Evolutionary conservation across 495 filamentous ascomycete species (phyloP), one percentile per base, ranked within the genome.

Genomic region (Lasiosphaeriaceae sp.): DNA sequence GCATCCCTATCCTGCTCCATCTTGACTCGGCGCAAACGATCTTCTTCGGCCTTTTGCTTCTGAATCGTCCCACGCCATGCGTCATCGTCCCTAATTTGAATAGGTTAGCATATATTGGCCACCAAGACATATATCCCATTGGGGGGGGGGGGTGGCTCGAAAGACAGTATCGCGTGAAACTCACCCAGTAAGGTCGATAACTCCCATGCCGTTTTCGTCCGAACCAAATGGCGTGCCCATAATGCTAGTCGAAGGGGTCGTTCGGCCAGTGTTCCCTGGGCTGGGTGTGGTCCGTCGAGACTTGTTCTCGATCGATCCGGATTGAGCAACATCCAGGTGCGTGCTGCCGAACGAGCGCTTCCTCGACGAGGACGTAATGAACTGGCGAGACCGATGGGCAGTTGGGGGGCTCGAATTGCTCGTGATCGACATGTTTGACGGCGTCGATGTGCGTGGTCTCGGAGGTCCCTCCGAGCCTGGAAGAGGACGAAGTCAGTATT

Each of bases 291-390:
- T 61, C 35, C 70, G 62, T 46, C 65, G 58, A 2, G 69, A 74
- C 51, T 74, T 74, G 57, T 50, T 64, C 26, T 54, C 51, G 0
- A 47, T 17, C 19, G 46, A 34, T n/a, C 31, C 52, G 2, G 26
- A 54, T 23, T 34, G 34, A 31, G 35, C 57, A 44, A 47, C 61
- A 34, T 47, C 59, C 44, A 68, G 54, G 50, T 65, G 26, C 19
- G 66, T 55, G 50, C 56, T 67, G 39, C 58, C 63, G 47, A 72
- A 61, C 2, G 67, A 66, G 39, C 75, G 71, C 50, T 77, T 77
- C 62, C 72, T 59, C 20, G 41, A 57, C 11, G 63, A 54, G 24
- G 62, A 50, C 12, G 55, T 26, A 20, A 43, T 35, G 20, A 35
- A 8, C 11, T 21, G 35, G 35, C 21, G 20, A 11, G 47, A 51